Conservation (phyloP, 805 yeast species). For the Torulaspora franciscae region DNA sequence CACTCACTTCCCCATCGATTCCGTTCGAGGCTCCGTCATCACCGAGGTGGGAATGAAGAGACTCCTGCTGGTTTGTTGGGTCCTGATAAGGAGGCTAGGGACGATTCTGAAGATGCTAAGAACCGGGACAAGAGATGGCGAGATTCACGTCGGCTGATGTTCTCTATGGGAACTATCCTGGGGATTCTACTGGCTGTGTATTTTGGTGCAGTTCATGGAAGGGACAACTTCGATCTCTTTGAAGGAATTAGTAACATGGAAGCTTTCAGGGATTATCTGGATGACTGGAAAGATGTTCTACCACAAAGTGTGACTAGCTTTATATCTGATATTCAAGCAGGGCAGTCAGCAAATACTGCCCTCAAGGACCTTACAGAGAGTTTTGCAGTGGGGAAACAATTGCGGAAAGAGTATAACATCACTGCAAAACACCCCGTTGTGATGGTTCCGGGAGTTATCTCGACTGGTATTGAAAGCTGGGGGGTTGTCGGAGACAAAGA, state of each 20-base stretch:
- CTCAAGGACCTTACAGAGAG: slow-evolving; percentile 60
- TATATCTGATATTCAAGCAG: slow-evolving; percentile 46
- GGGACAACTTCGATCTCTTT: slow-evolving; percentile 33
- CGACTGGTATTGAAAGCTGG: slow-evolving; percentile 96
- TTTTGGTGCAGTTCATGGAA: slow-evolving; percentile 42
- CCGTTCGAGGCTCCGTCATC: slow-evolving; percentile 8
- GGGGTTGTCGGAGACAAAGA: slow-evolving; percentile 66
- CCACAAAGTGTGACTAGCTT: slow-evolving; percentile 62
- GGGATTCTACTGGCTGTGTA: slow-evolving; percentile 65
- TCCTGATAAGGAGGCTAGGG: slow-evolving; percentile 5
- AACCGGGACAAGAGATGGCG: slow-evolving; percentile 25
- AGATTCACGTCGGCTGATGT: slow-evolving; percentile 54
- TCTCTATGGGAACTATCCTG: slow-evolving; percentile 64
- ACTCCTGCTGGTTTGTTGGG: not conserved
- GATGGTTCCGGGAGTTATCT: slow-evolving; percentile 92
- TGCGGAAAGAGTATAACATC: slow-evolving; percentile 49
- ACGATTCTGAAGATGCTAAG: not conserved
- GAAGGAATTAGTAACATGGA: slow-evolving; percentile 54
- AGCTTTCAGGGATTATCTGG: slow-evolving; percentile 51
- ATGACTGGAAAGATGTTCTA: slow-evolving; percentile 69
- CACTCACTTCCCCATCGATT: slow-evolving; percentile 4
- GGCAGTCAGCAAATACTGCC: slow-evolving; percentile 15
- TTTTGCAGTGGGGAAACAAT: slow-evolving; percentile 77
- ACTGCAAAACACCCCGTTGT: slow-evolving; percentile 70
- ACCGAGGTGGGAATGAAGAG: slow-evolving; percentile 4